phyloP scores from a whole-genome alignment of 805 yeast species.

The Saccharomyces kudriavzevii region DNA sequence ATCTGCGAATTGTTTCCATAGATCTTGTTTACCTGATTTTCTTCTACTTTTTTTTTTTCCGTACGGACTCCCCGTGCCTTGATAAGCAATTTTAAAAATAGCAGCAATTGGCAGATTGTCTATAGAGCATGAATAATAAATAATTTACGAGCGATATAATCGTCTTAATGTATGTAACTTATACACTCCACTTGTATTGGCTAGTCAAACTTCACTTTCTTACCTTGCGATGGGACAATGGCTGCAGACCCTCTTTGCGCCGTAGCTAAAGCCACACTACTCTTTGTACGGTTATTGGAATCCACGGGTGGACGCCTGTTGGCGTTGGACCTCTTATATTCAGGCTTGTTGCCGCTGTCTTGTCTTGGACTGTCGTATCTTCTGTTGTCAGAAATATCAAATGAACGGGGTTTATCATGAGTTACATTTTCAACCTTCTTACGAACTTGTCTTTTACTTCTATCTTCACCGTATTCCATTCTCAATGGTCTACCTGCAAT shows the following conservation, averaged over 20 bases:
- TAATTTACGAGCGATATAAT: constrained; percentile 1
- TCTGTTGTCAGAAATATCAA: constrained; percentile 12
- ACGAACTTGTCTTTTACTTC: constrained; percentile 66
- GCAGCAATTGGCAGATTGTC: background rate
- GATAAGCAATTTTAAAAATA: background rate
- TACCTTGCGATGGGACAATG: constrained; percentile 85
- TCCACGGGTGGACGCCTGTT: constrained; percentile 18
- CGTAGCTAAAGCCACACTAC: constrained; percentile 78
- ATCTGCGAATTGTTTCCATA: constrained; percentile 25
- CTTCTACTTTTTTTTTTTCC: background rate
- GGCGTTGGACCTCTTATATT: constrained; percentile 5
- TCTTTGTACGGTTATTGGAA: constrained; percentile 46
- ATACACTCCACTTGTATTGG: background rate
- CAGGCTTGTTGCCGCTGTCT: constrained; percentile 5
- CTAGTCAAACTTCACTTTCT: constrained; percentile 63
- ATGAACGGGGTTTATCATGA: constrained; percentile 19
- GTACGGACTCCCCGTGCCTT: background rate
- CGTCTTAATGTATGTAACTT: background rate
- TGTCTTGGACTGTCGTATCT: background rate
- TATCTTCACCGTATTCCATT: constrained; percentile 91
- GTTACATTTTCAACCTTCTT: constrained; percentile 26
- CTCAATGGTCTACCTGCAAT: constrained; percentile 69
- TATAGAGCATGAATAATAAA: background rate
- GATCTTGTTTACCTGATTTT: background rate
- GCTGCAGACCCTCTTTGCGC: constrained; percentile 89